phyloP scores from a whole-genome alignment of 192 early-diverging fungal genomes.

The Jimgerdemannia lactiflua region DNA sequence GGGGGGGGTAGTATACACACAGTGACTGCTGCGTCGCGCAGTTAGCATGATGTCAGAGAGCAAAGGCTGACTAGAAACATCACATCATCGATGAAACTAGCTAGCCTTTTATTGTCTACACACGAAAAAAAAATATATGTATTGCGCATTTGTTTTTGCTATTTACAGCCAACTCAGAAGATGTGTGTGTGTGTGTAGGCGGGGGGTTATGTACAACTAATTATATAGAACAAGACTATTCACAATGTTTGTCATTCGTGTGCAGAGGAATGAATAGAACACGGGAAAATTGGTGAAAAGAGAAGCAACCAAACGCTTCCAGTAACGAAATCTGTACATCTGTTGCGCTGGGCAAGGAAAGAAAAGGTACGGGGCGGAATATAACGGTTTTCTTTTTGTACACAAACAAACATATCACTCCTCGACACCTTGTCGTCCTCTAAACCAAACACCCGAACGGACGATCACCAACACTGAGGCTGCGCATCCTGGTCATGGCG shows the following conservation, averaged over 20 bases:
- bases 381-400: no score
- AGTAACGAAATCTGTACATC: background rate
- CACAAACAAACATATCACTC: background rate
- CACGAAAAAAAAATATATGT: no score
- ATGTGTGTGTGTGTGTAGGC: background rate
- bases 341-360: background rate
- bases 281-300: background rate
- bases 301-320: background rate
- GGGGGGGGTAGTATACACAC: no score
- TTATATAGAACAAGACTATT: background rate
- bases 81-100: no score
- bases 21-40: no score
- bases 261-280: background rate
- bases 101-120: no score
- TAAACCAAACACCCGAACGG: background rate
- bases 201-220: background rate
- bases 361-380: background rate
- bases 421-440: background rate
- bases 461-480: background rate
- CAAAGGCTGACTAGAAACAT: no score
- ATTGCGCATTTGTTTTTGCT: no score
- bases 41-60: no score
- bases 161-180: background rate
- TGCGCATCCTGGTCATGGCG: background rate
- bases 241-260: background rate